Evolutionary conservation across 2,329 filamentous ascomycete genomes (phyloP), one percentile per base, ranked within the genome.

Genomic region (Elsinoe perseae): DNA sequence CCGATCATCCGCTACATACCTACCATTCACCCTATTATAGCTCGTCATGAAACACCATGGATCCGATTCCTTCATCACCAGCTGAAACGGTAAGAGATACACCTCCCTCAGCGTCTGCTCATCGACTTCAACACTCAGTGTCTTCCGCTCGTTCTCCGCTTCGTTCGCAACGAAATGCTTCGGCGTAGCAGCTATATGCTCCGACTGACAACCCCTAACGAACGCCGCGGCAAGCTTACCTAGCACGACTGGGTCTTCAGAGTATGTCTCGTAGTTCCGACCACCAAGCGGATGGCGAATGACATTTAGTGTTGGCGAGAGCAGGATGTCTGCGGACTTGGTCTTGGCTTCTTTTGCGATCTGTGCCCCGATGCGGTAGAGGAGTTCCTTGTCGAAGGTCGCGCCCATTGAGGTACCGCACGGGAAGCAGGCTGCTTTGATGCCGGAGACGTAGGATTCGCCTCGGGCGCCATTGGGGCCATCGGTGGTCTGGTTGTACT

Each of bases 221-320:
- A 79, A 79, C 27, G 76, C 73, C 62, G 87, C 83, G 1, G 80
- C 82, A 57, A 87, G 77, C 65, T 89, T 84, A 2, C 85, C 56
- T 87, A 87, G 88, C 4, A 95, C 76, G 8, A 85, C 79, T 0
- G 88, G 88, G 62, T 93, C 89, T 68, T 93, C 89, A 0, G 86
- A 89, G 68, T 90, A 93, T 0, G 87, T 90, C 70, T 95, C 89
- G 62, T 93, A 95, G 61, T 90, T 90, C 58, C 89, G 80, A 16
- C 89, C 89, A n/a, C 88, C 88, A 0, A 93, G 77, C 0, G 89
- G 89, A 50, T 87, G 87, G 14, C 89, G 81, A 64, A 93, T 88
- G 76, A 89, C 85, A 72, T 88, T 90, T 30, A 90, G 83, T 0
- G 87, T 91, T 1, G 87, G 87, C 0, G 84, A 87, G 7, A 92